Conservation (phyloP, 768 basidiomycete genomes). For the Scleroderma bovista region DNA sequence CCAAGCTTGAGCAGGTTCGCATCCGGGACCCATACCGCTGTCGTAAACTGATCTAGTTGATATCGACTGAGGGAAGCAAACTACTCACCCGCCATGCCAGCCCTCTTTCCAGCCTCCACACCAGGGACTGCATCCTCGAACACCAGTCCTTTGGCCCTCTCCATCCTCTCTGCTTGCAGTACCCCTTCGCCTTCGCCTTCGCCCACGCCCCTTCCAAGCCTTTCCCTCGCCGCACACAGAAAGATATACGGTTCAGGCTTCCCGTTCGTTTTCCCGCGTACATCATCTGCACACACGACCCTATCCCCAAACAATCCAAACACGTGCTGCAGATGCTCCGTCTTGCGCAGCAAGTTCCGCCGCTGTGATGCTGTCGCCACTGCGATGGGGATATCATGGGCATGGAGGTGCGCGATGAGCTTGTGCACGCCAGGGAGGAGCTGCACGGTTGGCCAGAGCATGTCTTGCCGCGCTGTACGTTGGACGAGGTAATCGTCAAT, state of each 20-base stretch:
- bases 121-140: constrained; percentile 82
- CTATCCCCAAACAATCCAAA: constrained; percentile 44
- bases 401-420: constrained; percentile 66
- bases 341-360: constrained; percentile 64
- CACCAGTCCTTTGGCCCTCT: constrained; percentile 62
- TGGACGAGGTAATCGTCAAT: constrained; percentile 53
- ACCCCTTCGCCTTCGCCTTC: constrained; percentile 28
- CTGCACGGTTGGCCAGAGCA: constrained; percentile 61
- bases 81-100: constrained; percentile 75
- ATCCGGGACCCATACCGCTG: constrained; percentile 87
- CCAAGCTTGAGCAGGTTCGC: constrained; percentile 51
- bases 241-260: constrained; percentile 86
- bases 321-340: constrained; percentile 47
- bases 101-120: constrained; percentile 73
- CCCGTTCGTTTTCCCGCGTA: constrained; percentile 47
- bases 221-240: constrained; percentile 59
- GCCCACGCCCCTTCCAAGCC: constrained; percentile 55
- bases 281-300: constrained; percentile 71
- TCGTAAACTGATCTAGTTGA: background rate
- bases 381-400: constrained; percentile 67
- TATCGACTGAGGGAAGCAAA: background rate
- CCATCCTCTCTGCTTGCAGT: constrained; percentile 34
- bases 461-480: constrained; percentile 54
- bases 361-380: constrained; percentile 74
- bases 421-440: constrained; percentile 69